These are phyloP conservation scores for Aristolochia contorta DNA, from an alignment of 164 flowering plant species.

Conservation along the genomic window DNA sequence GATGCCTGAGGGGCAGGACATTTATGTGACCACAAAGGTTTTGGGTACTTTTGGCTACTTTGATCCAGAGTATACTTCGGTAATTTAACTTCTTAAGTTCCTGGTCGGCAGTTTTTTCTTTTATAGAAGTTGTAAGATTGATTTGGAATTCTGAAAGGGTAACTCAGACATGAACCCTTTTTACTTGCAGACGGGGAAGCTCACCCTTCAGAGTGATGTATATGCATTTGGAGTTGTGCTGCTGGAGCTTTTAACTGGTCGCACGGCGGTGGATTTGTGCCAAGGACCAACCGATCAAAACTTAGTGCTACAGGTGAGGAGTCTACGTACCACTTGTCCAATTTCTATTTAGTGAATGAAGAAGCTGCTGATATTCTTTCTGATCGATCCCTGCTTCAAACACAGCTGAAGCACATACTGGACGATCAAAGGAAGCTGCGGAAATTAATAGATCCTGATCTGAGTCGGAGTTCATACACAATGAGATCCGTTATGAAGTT, in stretches of 20 bases:
- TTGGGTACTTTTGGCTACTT: conserved; percentile 95
- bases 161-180: neutral
- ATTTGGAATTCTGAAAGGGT: no score
- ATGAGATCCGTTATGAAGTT: conserved; percentile 72
- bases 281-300: conserved; percentile 84
- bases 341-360: neutral
- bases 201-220: conserved; percentile 89
- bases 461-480: conserved; percentile 56
- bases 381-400: neutral
- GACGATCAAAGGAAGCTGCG: conserved; percentile 73
- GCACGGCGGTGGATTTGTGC: conserved; percentile 77
- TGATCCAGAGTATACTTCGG: conserved; percentile 96
- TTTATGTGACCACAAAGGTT: conserved; percentile 63
- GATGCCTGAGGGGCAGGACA: conserved; percentile 90
- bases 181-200: conserved; percentile 82
- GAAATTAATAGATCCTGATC: conserved; percentile 76
- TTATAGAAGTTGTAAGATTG: no score
- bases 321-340: neutral
- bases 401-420: conserved; percentile 72
- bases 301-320: conserved; percentile 71
- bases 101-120: neutral
- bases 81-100: conserved; percentile 20
- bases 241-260: conserved; percentile 91
- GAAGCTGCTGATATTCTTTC: neutral
- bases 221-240: conserved; percentile 98